Evolutionary conservation across 805 yeast species (phyloP).

Genomic region (Clavispora vitiphila): DNA sequence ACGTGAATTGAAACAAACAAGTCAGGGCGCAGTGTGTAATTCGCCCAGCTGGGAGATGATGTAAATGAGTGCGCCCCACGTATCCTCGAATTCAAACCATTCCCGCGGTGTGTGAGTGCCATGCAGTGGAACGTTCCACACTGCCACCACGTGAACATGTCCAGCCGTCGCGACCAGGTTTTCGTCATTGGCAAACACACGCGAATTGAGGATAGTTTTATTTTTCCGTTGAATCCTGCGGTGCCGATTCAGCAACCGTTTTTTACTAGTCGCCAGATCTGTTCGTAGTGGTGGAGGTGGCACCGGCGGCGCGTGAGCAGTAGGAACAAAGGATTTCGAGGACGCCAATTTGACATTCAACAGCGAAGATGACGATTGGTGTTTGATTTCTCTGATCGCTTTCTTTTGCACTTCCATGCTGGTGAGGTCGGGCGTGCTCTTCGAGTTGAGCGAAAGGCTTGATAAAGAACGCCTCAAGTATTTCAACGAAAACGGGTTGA

Average conservation of each 20-base stretch:
- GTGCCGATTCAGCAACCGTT: no score
- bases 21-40: no score
- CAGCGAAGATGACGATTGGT: slow-evolving; percentile 1
- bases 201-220: not conserved
- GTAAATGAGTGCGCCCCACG: slow-evolving; percentile 1
- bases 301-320: not conserved
- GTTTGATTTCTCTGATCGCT: not conserved
- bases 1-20: no score
- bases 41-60: not conserved
- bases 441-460: not conserved
- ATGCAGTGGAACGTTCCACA: not conserved
- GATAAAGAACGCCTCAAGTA: not conserved
- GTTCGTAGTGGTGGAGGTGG: not conserved
- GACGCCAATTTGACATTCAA: not conserved
- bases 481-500: not conserved
- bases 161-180: not conserved
- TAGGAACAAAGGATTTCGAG: not conserved
- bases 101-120: not conserved
- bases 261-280: not conserved
- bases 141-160: no score
- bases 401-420: not conserved
- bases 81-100: not conserved
- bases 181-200: not conserved
- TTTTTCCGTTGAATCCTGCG: not conserved
- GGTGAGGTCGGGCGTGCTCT: not conserved